phyloP scores from a whole-genome alignment of 2,329 filamentous ascomycete species.

The Blumeria hordei region DNA sequence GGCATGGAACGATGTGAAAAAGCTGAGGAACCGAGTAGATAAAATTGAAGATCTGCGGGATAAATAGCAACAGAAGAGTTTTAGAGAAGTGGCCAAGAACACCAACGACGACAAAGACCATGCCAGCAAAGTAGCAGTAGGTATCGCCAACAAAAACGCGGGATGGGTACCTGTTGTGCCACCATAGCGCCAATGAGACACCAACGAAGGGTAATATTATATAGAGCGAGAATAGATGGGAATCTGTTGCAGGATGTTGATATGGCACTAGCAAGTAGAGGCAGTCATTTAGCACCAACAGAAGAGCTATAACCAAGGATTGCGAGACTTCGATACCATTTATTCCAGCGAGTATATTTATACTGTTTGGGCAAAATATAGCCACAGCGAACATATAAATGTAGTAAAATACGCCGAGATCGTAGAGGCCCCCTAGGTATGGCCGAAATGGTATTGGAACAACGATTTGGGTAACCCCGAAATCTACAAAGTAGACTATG shows the following conservation, averaged over 20 bases:
- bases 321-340: slow-evolving; percentile 95
- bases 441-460: slow-evolving; percentile 66
- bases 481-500: slow-evolving; percentile 95
- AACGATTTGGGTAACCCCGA: slow-evolving; percentile 87
- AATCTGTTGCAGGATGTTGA: slow-evolving; percentile 83
- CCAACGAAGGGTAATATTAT: slow-evolving; percentile 84
- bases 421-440: slow-evolving; percentile 56
- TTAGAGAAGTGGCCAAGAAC: slow-evolving; percentile 97
- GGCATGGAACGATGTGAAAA: slow-evolving; percentile 74
- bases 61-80: slow-evolving; percentile 69
- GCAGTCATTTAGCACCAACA: slow-evolving; percentile 67
- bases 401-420: slow-evolving; percentile 72
- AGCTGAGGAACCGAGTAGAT: slow-evolving; percentile 80
- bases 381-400: slow-evolving; percentile 88
- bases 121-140: slow-evolving; percentile 98
- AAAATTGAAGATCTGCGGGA: slow-evolving; percentile 94
- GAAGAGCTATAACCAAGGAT: slow-evolving; percentile 66
- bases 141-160: slow-evolving; percentile 94
- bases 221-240: slow-evolving; percentile 88
- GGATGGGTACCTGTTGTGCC: slow-evolving; percentile 90
- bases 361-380: slow-evolving; percentile 96
- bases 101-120: slow-evolving; percentile 93
- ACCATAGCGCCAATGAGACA: slow-evolving; percentile 65
- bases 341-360: slow-evolving; percentile 98
- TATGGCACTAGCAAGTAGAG: slow-evolving; percentile 68